Percentiles rank a stretch among this genome's conserved stretches.
phyloP scores from a whole-genome alignment of 2,329 filamentous ascomycete species.

The Ophiostoma tasmaniense region DNA sequence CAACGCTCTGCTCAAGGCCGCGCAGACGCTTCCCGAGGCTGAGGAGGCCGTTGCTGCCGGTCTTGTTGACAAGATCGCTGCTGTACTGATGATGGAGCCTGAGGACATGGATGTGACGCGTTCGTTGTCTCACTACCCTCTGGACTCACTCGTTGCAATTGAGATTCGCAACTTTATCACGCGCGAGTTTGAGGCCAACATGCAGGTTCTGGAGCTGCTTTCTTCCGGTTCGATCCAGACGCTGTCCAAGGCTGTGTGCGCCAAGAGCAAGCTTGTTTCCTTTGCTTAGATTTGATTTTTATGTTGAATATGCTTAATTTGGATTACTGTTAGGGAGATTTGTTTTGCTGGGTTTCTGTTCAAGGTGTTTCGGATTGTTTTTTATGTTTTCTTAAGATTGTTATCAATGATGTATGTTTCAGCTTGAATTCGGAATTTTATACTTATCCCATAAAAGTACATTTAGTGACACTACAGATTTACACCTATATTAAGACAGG shows the following conservation, averaged over 20 bases:
- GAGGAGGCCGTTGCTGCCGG: constrained; percentile 36
- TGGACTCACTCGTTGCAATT: constrained; percentile 43
- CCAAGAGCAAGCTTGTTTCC: constrained; percentile 19
- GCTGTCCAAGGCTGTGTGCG: constrained; percentile 20
- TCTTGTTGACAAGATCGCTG: constrained; percentile 39
- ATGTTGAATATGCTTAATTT: neutral
- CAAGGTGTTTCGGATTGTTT: neutral
- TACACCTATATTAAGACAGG: no score
- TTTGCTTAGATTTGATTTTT: neutral
- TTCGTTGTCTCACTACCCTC: constrained; percentile 34
- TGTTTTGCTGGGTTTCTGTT: neutral
- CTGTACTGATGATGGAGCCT: constrained; percentile 39
- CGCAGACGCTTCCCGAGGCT: constrained; percentile 36
- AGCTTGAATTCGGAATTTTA: no score
- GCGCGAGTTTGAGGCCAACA: constrained; percentile 39
- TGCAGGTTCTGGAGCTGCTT: constrained; percentile 47
- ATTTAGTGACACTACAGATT: no score
- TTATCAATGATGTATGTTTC: no score
- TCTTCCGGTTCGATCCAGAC: constrained; percentile 36
- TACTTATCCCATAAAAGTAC: no score
- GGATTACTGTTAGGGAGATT: neutral
- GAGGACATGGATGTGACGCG: constrained; percentile 41
- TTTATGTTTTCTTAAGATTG: neutral
- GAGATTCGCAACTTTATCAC: constrained; percentile 44
- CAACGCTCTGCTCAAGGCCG: constrained; percentile 32